A percentile compares a stretch with the other conserved stretches of the same genome.
Evolutionary conservation across 108 stramenopile genomes (phyloP).

Genomic region (Schizochytrium sp.): DNA sequence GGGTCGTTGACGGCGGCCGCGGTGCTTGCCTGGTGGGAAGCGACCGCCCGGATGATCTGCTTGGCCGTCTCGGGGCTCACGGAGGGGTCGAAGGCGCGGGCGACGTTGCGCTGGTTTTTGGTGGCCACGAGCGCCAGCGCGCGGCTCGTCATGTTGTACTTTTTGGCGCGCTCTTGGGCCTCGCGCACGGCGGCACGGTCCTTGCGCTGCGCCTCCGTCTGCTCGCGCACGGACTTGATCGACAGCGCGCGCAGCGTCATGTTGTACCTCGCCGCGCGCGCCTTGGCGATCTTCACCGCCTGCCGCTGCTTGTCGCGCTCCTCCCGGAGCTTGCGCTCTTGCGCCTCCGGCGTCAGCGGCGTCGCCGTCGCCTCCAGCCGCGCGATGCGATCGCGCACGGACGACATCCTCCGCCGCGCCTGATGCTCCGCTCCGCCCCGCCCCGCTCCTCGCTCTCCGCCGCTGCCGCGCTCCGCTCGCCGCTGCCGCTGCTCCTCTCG

Average conservation of each 20-base stretch:
- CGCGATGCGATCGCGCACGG: too few relatives aligned
- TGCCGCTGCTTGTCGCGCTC: not conserved
- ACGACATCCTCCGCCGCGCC: too few relatives aligned
- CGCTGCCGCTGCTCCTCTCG: too few relatives aligned
- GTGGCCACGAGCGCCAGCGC: not conserved
- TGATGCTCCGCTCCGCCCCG: too few relatives aligned
- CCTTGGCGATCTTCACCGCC: not conserved
- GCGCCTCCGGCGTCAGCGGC: conserved; percentile 9
- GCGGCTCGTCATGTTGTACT: conserved; percentile 18
- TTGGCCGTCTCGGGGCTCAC: not conserved
- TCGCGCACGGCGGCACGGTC: not conserved
- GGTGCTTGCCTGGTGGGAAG: not conserved
- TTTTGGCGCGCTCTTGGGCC: not conserved
- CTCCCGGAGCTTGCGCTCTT: conserved; percentile 8
- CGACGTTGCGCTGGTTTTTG: not conserved
- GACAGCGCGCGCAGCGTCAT: conserved; percentile 1
- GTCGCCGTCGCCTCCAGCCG: not conserved
- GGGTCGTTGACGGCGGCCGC: not conserved
- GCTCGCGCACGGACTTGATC: not conserved
- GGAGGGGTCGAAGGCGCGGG: not conserved
- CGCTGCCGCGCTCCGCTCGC: too few relatives aligned
- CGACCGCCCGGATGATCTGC: not conserved
- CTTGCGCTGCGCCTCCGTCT: not conserved
- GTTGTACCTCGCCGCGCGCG: conserved; percentile 16
- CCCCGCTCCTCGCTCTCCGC: too few relatives aligned